Base-by-base conservation (phyloP, 345 rosid species). In the Eucalyptus erythrocorys region DNA sequence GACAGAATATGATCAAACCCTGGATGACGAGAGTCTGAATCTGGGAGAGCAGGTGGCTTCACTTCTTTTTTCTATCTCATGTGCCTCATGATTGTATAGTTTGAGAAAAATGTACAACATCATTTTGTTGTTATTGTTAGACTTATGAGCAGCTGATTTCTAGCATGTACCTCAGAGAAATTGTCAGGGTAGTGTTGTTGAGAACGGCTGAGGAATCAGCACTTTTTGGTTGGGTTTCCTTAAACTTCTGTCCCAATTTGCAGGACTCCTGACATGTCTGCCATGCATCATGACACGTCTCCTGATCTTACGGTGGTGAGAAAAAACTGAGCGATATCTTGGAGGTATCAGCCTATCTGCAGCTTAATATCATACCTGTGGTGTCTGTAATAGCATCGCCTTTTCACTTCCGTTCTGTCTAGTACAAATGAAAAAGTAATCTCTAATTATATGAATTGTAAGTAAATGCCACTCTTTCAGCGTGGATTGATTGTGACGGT, bases 131-230 rank as follows among this genome's bases (percentile, higher is more conserved):
- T 64, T 40, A 26, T 45, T 4, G n/a, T 30, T 88, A 95, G 95
- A 92, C 94, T 88, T 95, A 94, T 87, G 96, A 94, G 86, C 93
- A 96, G 92, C 87, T 91, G 0, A 95, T 95, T 68, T 96, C 97
- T 88, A 97, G 98, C 50, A 95, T 95, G 98, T 96, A 94, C 89
- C 93, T 95, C 89, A 95, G 95, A 88, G 98, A 96, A 88, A 91
- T 95, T 81, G 91, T 94, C 50, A 94, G 96, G 53, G 89, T 96
- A 87, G 96, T 93, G 81, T 79, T 96, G 87, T 90, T 89, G 87
- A 93, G 89, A 90, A 93, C 94, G 93, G 97, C 97, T 27, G 94
- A 95, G 89, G 95, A 96, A 92, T 95, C 97, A 81, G 93, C 88
- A 87, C 92, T 96, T 88, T 96, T 96, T 89, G 97, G 80, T 13